Evolutionary conservation across 2,329 filamentous ascomycete species (phyloP), one percentile per base, ranked within the genome.

Genomic region (Colletotrichum shisoi): DNA sequence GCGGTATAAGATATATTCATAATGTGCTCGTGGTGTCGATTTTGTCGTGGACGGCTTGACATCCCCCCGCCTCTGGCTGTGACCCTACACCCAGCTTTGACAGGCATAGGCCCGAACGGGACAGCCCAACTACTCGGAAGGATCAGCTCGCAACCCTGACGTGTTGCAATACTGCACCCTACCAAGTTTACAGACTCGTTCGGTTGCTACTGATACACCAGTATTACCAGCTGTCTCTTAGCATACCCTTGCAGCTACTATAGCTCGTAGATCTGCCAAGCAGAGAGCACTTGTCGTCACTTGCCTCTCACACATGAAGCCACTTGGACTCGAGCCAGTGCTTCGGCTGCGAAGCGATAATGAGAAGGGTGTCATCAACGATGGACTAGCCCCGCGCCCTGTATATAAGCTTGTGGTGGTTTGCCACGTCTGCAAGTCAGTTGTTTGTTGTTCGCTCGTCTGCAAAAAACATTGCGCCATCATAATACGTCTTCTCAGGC

Each of bases 1-100:
- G 8, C 21, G 44, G 46, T 48, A 42, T 6, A 31, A 46, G 24
- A 24, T 52, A 31, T 12, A 31, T 49, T 34, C 31, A 34, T 9
- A 34, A 8, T 34, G 8, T 3, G 31, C 31, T 7, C 8, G 31
- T 3, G 31, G 31, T 34, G 31, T 34, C 31, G 31, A 9, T 3
- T 2, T 2, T 34, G 31, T 34, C 27, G 37, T 39, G 42, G 19
- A 27, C 34, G 44, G 19, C 24, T 24, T 62, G 15, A 15, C 51
- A 54, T 56, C 56, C 39, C 63, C 63, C 64, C 53, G 64, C 61
- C 61, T 59, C 56, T 37, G n/a, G 44, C 57, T 46, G 13, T 61
- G 39, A 15, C 15, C 46, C 45, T 19, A 53, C 19, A 31, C 53
- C 44, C 44, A 54, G 46, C 53, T 54, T n/a, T 48, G 34, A 34